Conservation (phyloP, 2,329 filamentous ascomycete genomes). For the Cladosporium velox region DNA sequence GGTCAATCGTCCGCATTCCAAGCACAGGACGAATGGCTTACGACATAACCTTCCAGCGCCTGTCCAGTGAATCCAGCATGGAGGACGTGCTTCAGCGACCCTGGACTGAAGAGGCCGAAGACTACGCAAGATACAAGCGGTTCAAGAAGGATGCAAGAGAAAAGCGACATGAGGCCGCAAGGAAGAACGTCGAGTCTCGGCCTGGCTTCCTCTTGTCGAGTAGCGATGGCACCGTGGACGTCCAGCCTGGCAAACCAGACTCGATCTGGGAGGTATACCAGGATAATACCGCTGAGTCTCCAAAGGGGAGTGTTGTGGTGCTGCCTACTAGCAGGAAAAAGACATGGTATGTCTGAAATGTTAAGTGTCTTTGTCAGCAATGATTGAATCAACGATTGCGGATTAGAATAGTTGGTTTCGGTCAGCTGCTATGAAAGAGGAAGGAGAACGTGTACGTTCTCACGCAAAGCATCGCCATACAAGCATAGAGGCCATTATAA, state of each 20-base stretch:
- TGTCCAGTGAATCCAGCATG: conserved; percentile 35
- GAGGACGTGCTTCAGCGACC: conserved; percentile 43
- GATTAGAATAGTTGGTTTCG: not conserved
- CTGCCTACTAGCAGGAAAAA: not conserved
- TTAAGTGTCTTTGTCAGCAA: not conserved
- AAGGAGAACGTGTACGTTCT: not conserved
- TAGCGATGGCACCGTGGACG: conserved; percentile 22
- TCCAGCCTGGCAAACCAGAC: not conserved
- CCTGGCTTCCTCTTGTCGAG: not conserved
- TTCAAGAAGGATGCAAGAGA: conserved; percentile 29
- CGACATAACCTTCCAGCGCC: conserved; percentile 44
- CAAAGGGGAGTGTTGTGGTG: conserved; percentile 12
- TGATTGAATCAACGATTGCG: not conserved
- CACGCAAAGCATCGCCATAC: not conserved
- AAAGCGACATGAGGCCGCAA: conserved; percentile 17
- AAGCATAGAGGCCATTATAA: not conserved
- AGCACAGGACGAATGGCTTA: conserved; percentile 37
- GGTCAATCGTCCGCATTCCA: conserved; percentile 40
- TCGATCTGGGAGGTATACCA: conserved; percentile 11
- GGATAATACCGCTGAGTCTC: conserved; percentile 14
- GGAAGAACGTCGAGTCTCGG: conserved; percentile 16
- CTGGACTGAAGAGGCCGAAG: conserved; percentile 48
- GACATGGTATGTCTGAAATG: not conserved
- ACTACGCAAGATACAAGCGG: conserved; percentile 52
- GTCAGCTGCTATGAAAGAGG: not conserved